Base-by-base conservation (phyloP, 306 rosid species). In the Lathyrus aphaca region DNA sequence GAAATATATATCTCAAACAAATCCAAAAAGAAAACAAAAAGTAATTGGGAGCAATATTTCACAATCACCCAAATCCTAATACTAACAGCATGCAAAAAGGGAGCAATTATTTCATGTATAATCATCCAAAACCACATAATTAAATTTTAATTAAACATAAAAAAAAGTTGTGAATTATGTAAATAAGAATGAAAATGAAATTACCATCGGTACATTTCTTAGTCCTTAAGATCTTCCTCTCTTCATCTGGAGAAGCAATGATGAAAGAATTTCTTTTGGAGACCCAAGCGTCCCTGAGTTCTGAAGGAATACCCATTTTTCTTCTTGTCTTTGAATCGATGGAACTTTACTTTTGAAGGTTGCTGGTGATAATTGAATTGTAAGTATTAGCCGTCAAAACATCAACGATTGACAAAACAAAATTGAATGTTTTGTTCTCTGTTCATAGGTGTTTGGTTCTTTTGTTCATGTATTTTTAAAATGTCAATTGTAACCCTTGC, bases 181-280 rank as follows among this genome's bases (percentile, higher is more conserved):
- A 21, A 51, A 25, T 30, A 59, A 57, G 17, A 57, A 35, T 15
- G 11, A 14, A 1, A 40, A 64, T 2, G 27, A 23, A 14, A 66
- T 30, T 65, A 11, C 80, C 72, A 42, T 18, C 10, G 2, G 91
- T 91, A 59, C 97, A 91, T 17, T 43, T 18, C 74, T 77, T 87
- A 5, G 86, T 60, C 66, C 81, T 85, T 21, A 77, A 43, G 30
- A 76, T 1, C 78, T 84, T 87, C 48, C 74, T 81, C 5, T 88
- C 90, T 64, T 91, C 97, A 35, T 80, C 77, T 1, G 96, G 91
- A 66, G 97, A 91, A 66, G 93, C 82, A 89, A 89, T 73, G 44
- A 82, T n/a, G 19, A 82, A 15, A 6, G 51, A 35, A 11, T 73
- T 72, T 64, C 77, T 77, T 69, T 67, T 79, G 50, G 83, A 49